These are phyloP conservation scores for Sporothrix humicola DNA, from an alignment of 2,329 filamentous ascomycete species.

Conservation along the genomic window DNA sequence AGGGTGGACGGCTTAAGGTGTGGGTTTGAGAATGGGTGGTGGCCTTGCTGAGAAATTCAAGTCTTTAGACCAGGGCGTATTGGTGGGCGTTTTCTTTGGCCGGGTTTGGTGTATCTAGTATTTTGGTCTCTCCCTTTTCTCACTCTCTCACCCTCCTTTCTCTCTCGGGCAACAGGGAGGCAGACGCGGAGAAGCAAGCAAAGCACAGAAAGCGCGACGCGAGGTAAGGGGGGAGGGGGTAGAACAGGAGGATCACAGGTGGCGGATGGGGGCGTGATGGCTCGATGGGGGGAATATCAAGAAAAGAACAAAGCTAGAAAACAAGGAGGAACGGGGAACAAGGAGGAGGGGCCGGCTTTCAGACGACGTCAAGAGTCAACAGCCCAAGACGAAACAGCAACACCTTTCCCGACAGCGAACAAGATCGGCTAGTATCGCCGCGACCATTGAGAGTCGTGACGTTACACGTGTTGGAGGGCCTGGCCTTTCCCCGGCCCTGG, in stretches of 20 bases:
- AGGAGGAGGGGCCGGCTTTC: not conserved
- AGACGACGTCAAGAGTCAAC: not conserved
- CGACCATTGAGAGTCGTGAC: conserved; percentile 22
- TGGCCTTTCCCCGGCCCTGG: not conserved
- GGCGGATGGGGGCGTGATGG: too few relatives aligned
- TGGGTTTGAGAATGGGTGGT: not conserved
- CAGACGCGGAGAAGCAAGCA: conserved; percentile 8
- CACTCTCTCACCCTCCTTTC: too few relatives aligned
- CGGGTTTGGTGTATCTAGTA: too few relatives aligned
- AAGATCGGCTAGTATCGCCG: conserved; percentile 12
- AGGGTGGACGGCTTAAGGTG: conserved; percentile 3
- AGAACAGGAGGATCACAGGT: not conserved
- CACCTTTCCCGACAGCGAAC: not conserved
- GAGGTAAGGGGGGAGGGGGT: conserved; percentile 1
- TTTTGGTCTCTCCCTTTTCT: too few relatives aligned
- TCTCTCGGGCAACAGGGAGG: conserved; percentile 16
- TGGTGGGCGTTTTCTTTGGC: conserved; percentile 8
- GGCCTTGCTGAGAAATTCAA: conserved; percentile 21
- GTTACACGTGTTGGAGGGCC: conserved; percentile 17
- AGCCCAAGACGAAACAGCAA: not conserved
- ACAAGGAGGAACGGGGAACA: not conserved
- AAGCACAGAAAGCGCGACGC: not conserved
- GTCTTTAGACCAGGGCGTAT: conserved; percentile 11
- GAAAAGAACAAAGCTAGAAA: not conserved
- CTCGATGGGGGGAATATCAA: not conserved